Base-by-base conservation (phyloP, 2,329 filamentous ascomycete species). In the Lecanicillium sp. region DNA sequence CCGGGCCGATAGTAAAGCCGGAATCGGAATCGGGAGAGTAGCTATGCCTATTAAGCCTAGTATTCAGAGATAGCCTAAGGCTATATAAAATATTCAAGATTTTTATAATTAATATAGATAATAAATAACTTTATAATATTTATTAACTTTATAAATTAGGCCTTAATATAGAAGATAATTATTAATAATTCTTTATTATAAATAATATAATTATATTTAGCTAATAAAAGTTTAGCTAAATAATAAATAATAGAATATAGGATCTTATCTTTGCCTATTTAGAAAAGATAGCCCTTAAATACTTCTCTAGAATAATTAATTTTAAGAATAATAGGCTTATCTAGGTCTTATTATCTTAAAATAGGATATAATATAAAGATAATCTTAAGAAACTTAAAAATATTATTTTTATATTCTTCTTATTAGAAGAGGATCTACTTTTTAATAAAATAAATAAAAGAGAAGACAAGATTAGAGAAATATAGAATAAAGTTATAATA, bases 401-500 rank as follows among this genome's bases (percentile, higher is more conserved):
- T 16, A 5, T 33, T 17, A 15, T 11, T 8, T 8, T 33, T 25
- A 29, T 18, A 29, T 13, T 18, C 9, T 37, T 27, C 29, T 4
- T 41, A 28, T 12, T 14, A 29, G 29, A 37, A 37, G 30, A 11
- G 17, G 4, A 30, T 6, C n/a, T 28, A 19, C 29, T 34, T 33
- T 35, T 30, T 42, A 28, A 37, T 40, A 29, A 37, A 20, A 19
- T 30, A 18, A 19, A 36, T 38, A 29, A 35, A 30, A 12, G 29
- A 17, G 14, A 15, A 30, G 32, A 28, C 35, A 25, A 40, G 39
- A n/a, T 17, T 18, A 31, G 20, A 41, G 28, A 37, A 46, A 9
- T 40, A 33, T 5, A n/a, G 9, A 20, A 46, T 46, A 45, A 46
- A 46, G 7, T 35, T 30, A 13, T 38, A 37, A 32, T 43, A 46